phyloP scores from a whole-genome alignment of 2,329 filamentous ascomycete species.

The Colletotrichum agaves region DNA sequence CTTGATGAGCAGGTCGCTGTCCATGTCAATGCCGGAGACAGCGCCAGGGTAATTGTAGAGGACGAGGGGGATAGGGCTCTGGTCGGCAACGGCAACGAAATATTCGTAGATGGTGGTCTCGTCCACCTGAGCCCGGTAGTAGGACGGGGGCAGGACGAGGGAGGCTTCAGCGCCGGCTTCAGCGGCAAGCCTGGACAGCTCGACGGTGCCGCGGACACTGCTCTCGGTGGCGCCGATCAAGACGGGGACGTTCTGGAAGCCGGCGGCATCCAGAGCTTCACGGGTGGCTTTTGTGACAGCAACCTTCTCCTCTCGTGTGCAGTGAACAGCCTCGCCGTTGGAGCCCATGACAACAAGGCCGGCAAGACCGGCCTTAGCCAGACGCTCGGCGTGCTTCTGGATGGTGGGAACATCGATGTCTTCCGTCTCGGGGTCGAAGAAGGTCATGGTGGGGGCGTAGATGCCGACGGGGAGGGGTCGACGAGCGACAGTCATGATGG shows the following conservation, averaged over 20 bases:
- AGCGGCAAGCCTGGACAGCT: constrained; percentile 74
- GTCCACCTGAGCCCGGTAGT: constrained; percentile 82
- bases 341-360: constrained; percentile 90
- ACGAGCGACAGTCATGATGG: constrained; percentile 45
- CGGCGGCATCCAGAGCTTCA: constrained; percentile 83
- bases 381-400: constrained; percentile 82
- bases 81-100: constrained; percentile 80
- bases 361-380: constrained; percentile 80
- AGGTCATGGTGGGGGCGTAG: constrained; percentile 91
- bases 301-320: constrained; percentile 80
- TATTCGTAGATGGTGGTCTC: constrained; percentile 79
- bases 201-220: constrained; percentile 82
- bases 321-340: constrained; percentile 89
- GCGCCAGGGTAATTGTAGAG: constrained; percentile 94
- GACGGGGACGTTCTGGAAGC: constrained; percentile 79
- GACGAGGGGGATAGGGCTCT: constrained; percentile 79
- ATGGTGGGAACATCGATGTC: constrained; percentile 84
- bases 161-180: constrained; percentile 82
- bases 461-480: constrained; percentile 80
- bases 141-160: constrained; percentile 82
- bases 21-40: constrained; percentile 88
- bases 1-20: constrained; percentile 85
- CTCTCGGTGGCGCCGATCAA: constrained; percentile 86
- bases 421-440: constrained; percentile 86
- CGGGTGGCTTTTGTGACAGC: constrained; percentile 81